These are phyloP conservation scores for Auriscalpium microsporum DNA, from an alignment of 768 basidiomycete genomes.

Conservation along the genomic window DNA sequence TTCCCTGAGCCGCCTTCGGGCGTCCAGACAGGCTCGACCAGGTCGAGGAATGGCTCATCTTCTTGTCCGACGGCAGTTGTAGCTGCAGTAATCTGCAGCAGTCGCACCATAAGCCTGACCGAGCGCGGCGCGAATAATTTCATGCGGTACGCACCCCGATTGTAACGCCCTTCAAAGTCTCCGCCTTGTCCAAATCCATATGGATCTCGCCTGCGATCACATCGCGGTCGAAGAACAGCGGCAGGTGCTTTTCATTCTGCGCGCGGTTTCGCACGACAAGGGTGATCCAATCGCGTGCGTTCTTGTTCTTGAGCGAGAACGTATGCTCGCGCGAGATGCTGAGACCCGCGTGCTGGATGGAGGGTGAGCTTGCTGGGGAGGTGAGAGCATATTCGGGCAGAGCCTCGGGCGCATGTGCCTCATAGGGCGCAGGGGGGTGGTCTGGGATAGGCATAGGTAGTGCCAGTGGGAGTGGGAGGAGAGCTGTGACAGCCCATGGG, in stretches of 20 bases:
- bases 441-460: no score
- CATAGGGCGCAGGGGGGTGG: no score
- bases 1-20: constrained; percentile 1
- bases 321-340: not conserved
- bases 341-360: not conserved
- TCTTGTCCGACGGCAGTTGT: constrained; percentile 7
- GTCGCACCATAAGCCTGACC: not conserved
- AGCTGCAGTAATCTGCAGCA: constrained; percentile 5
- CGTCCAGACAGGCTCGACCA: constrained; percentile 2
- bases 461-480: no score
- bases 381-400: not conserved
- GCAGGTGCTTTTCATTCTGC: not conserved
- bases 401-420: not conserved
- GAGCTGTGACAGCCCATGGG: no score
- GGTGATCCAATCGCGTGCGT: constrained; percentile 3
- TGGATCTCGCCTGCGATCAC: constrained; percentile 4
- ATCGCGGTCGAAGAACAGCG: constrained; percentile 9
- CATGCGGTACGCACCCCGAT: constrained; percentile 1
- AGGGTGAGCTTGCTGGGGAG: not conserved
- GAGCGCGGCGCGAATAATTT: not conserved
- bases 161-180: constrained; percentile 8
- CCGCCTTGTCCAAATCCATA: constrained; percentile 3
- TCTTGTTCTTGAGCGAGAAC: not conserved
- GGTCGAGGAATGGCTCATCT: constrained; percentile 6
- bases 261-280: constrained; percentile 9